Evolutionary conservation across 192 early-diverging fungal genomes (phyloP), one percentile per base, ranked within the genome.

Genomic region (Backusella australiensis): DNA sequence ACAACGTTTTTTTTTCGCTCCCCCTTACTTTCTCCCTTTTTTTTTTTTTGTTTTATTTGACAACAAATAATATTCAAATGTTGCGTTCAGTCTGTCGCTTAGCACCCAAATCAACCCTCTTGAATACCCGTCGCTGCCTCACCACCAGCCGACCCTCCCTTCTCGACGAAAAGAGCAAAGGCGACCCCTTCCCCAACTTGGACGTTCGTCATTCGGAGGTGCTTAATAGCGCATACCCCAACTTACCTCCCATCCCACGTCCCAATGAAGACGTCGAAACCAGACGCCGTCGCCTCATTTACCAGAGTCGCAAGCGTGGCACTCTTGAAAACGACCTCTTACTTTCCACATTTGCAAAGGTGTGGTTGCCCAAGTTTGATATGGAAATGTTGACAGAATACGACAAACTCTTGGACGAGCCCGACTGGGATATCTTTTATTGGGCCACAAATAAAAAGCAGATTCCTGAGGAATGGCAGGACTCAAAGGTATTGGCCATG

Each of bases 371-470:
- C 12, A 32, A 56, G 0, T 81, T 96, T 68, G 71, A 83, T 23
- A 75, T 83, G 35, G 75, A 80, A 3, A 88, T 96, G 74, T 81
- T 98, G 76, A 79, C 78, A 6, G 91, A 96, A 71, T 91, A 93
- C 69, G 98, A 98, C 74, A 70, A 83, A 71, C 83, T 99, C 69
- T 82, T 99, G 81, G 93, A 96, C 76, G 90, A 91, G 63, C 89
- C 91, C 14, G 98, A 99, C 81, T 99, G 98, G 98, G 97, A 98
- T 81, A 95, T 99, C 66, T 99, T 94, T 77, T 96, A 98, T 77
- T 99, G 95, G 94, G 90, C 90, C 3, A 94, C 90, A 0, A 78
- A 82, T 29, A 91, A 93, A 76, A 93, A 91, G 49, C 76, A 76
- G 32, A 77, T 87, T 8, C 93, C 93, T 4, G 84, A 88, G n/a